phyloP scores from a whole-genome alignment of 257 asterid genomes.

The Gynochthodes officinalis region DNA sequence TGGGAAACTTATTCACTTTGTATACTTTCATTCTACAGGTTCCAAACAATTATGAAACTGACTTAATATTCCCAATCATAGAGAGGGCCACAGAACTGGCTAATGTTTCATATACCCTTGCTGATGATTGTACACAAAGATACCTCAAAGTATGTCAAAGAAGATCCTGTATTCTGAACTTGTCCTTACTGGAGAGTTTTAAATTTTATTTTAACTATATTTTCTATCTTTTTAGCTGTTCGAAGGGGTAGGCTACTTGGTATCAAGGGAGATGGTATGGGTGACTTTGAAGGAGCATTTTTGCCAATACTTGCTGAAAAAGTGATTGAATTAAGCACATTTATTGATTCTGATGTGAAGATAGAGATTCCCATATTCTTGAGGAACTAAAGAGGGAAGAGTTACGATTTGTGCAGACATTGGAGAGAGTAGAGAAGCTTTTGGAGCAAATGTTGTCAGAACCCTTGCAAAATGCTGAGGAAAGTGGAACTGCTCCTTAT shows the following conservation, averaged over 20 bases:
- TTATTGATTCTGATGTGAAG: slow-evolving; percentile 68
- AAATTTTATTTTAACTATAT: not conserved
- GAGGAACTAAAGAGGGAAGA: slow-evolving; percentile 85
- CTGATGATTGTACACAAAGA: slow-evolving; percentile 63
- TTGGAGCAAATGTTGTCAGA: slow-evolving; percentile 66
- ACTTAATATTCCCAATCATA: slow-evolving; percentile 78
- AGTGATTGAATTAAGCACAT: slow-evolving; percentile 64
- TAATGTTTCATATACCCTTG: slow-evolving; percentile 53
- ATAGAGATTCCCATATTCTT: slow-evolving; percentile 56
- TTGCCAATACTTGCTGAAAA: slow-evolving; percentile 71
- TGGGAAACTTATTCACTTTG: slow-evolving; percentile 4
- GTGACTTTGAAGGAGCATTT: slow-evolving; percentile 72
- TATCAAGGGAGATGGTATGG: slow-evolving; percentile 68
- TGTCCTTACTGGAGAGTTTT: not conserved
- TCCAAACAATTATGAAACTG: slow-evolving; percentile 90
- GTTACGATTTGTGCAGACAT: slow-evolving; percentile 74
- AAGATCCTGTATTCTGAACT: not conserved
- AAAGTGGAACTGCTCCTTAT: slow-evolving; percentile 48
- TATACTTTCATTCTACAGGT: slow-evolving; percentile 50
- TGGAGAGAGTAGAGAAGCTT: slow-evolving; percentile 94
- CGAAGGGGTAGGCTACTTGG: slow-evolving; percentile 89
- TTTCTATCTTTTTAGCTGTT: slow-evolving; percentile 48
- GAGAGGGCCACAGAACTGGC: slow-evolving; percentile 85
- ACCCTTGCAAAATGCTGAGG: slow-evolving; percentile 45
- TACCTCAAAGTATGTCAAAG: slow-evolving; percentile 58